A percentile compares a stretch with the other conserved stretches of the same genome.
Evolutionary conservation across 2,329 filamentous ascomycete species (phyloP).

Genomic region (Cadophora luteo-olivacea): DNA sequence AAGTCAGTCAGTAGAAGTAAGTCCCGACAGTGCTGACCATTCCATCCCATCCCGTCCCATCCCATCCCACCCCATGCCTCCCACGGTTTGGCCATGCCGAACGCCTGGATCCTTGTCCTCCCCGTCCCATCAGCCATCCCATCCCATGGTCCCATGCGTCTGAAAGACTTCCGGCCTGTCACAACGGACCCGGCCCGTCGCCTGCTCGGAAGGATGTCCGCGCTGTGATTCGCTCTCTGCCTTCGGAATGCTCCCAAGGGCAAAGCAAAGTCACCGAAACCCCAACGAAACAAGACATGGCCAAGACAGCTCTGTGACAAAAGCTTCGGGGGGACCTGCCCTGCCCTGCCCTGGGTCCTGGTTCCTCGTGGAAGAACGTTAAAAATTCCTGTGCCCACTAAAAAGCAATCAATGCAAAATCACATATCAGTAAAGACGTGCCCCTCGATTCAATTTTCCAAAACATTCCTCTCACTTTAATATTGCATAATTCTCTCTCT

Average conservation of each 20-base stretch:
- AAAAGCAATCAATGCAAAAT: slow-evolving; percentile 28
- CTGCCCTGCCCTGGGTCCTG: background rate
- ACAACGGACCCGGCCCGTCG: slow-evolving; percentile 16
- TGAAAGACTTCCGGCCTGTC: slow-evolving; percentile 7
- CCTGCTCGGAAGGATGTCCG: background rate
- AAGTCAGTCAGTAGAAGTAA: background rate
- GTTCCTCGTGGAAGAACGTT: slow-evolving; percentile 17
- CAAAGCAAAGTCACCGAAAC: slow-evolving; percentile 36
- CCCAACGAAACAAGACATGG: slow-evolving; percentile 41
- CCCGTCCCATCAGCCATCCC: background rate
- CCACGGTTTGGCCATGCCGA: background rate
- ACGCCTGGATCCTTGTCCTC: background rate
- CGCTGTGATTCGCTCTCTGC: slow-evolving; percentile 17
- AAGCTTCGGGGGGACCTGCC: background rate
- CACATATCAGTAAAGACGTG: slow-evolving; percentile 33
- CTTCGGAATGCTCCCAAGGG: slow-evolving; percentile 10
- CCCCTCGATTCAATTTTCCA: slow-evolving; percentile 18
- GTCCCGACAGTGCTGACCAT: slow-evolving; percentile 9
- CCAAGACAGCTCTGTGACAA: slow-evolving; percentile 32
- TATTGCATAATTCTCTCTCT: slow-evolving; percentile 9
- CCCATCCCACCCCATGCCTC: background rate
- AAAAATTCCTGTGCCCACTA: slow-evolving; percentile 33
- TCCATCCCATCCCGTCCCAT: background rate
- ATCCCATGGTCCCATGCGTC: background rate
- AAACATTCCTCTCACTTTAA: slow-evolving; percentile 19